Base-by-base conservation (phyloP, 257 asterid species). In the Agastache rugosa region DNA sequence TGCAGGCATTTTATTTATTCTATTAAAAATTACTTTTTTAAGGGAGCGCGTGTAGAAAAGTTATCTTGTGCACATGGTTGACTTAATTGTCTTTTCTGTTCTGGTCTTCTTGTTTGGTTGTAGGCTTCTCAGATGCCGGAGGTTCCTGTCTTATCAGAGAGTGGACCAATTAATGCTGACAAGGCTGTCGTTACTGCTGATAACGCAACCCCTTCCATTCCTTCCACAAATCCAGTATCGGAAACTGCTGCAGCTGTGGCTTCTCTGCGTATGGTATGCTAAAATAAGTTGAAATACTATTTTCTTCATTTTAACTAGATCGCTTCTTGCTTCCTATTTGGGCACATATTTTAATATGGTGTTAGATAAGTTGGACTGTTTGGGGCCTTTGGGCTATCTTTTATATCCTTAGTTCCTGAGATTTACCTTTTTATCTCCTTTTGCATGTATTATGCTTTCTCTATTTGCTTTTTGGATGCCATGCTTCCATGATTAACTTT, bases 221-320 rank as follows among this genome's bases (percentile, higher is more conserved):
- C 92, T 51, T 37, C 87, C 60, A 73, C 89, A 63, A 82, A 83
- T 81, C 85, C 90, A 61, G 93, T 79, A 15, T 75, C 91, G 44
- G 99, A 92, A 85, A 89, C 83, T 75, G 93, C 93, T 80, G 74
- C 97, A 2, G 92, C 93, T 75, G 58, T 87, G 71, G 89, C 93
- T 76, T 90, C 97, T 73, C 96, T 95, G 75, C 96, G 97, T 67
- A 81, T 63, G 93, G 99, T 95, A 87, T 77, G 89, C 72, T 70
- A 64, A 78, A 76, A 78, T 59, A 34, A 34, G 59, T 35, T 19
- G 7, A 39, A 65, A 72, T 76, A 14, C 16, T 54, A 41, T 61
- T 3, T 19, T 67, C 71, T 25, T 42, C n/a, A 6, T 37, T 72
- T 58, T 71, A 15, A 63, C 50, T 51, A 27, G 63, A 37, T 72